Percentiles rank a stretch among this genome's conserved stretches.
These are phyloP conservation scores for Russula ochroleuca DNA, from an alignment of 768 basidiomycete genomes.

Conservation along the genomic window DNA sequence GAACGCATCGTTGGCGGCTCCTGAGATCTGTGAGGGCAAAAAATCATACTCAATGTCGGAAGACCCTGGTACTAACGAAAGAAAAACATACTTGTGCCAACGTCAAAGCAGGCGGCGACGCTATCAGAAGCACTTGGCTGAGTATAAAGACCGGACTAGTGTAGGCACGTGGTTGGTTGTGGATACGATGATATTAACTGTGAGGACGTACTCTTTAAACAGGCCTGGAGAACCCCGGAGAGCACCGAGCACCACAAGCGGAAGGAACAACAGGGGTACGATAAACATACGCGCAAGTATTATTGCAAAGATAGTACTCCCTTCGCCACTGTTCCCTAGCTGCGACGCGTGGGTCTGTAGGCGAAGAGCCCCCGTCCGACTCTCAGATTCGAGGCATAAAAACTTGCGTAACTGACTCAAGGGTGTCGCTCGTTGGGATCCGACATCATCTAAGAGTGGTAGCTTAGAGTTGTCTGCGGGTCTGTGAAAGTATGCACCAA, in stretches of 20 bases:
- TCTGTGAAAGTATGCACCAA: constrained; percentile 86
- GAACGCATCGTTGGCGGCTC: constrained; percentile 82
- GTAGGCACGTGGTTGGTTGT: constrained; percentile 1
- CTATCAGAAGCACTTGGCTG: constrained; percentile 75
- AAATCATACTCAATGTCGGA: constrained; percentile 29
- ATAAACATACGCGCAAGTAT: constrained; percentile 82
- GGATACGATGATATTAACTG: constrained; percentile 11
- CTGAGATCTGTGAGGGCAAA: constrained; percentile 55
- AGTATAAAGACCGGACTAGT: constrained; percentile 81
- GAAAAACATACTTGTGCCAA: constrained; percentile 47
- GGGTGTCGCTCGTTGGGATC: constrained; percentile 31
- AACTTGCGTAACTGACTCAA: constrained; percentile 43
- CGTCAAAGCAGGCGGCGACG: constrained; percentile 75
- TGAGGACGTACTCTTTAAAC: constrained; percentile 69
- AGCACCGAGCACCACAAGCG: constrained; percentile 62
- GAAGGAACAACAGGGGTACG: constrained; percentile 72
- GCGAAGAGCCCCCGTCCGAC: constrained; percentile 40
- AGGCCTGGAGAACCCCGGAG: constrained; percentile 54
- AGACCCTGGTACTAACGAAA: background rate
- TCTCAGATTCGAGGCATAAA: constrained; percentile 51
- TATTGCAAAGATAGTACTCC: constrained; percentile 75
- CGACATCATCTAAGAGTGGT: constrained; percentile 24
- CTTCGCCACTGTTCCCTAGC: constrained; percentile 55
- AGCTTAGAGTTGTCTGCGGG: constrained; percentile 37
- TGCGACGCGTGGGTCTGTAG: constrained; percentile 23